Base-by-base conservation (phyloP, 805 yeast species). In the Metschnikowia cubensis region DNA sequence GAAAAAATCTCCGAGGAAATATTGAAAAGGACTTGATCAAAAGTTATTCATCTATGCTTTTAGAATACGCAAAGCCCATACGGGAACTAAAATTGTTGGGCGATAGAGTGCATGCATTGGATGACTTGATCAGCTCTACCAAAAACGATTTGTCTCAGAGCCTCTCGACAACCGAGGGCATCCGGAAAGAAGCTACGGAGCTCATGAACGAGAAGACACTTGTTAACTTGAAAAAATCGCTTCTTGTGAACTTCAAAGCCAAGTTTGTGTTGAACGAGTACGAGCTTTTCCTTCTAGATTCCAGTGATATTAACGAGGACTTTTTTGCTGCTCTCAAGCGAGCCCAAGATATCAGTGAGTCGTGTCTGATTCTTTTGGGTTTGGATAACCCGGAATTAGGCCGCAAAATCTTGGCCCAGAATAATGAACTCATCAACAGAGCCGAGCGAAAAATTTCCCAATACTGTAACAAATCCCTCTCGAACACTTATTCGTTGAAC, bases 371-470 rank as follows among this genome's bases (percentile, higher is more conserved):
- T 17, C 69, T 94, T 31, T 74, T 94, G 21, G 81, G 89, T 4
- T 76, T 84, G 59, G 84, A 85, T 33, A 83, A 85, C 58, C 84
- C 84, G 15, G 73, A 74, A 42, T 69, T 87, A 14, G 95, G 96
- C 1, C 62, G 77, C 22, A 79, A 81, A 33, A 80, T 90, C 37
- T 80, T 89, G 79, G 68, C 74, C 10, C 77, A 81, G 57, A 77
- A 82, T 68, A 76, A 79, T 21, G 68, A 66, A 10, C 65, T 81
- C 32, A 70, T 87, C 29, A 79, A 79, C 37, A 64, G 60, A 44
- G 62, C 76, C 2, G 58, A 62, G 13, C 69, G 64, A 13, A 60
- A 69, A 20, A 63, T 73, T 34, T 49, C 61, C 2, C 36, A 56
- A 3, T 71, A 64, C 47, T 63, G 70, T 47, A 70, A 63, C 50